Evolutionary conservation across 2,329 filamentous ascomycete genomes (phyloP).

Genomic region (Ophiostoma sp.): DNA sequence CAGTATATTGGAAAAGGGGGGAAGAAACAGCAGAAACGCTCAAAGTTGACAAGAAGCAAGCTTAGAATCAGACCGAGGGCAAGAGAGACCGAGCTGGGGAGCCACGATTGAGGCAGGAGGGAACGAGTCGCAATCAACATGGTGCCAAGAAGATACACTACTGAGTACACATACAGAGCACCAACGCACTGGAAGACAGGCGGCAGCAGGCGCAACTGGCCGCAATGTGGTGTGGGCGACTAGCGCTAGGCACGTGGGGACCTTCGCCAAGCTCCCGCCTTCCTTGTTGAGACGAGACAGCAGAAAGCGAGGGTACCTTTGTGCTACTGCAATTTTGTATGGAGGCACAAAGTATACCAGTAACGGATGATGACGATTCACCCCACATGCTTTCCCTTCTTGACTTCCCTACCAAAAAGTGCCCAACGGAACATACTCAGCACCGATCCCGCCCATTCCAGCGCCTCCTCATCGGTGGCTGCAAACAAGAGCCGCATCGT

Average conservation of each 20-base stretch:
- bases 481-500: background rate
- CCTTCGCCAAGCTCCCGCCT: slow-evolving; percentile 15
- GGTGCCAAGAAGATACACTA: slow-evolving; percentile 4
- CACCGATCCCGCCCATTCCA: background rate
- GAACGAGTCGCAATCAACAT: background rate
- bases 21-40: background rate
- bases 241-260: slow-evolving; percentile 13
- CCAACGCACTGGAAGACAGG: background rate
- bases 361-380: background rate
- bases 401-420: background rate
- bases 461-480: background rate
- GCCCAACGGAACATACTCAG: background rate
- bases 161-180: too few species aligned
- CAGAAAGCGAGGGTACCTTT: background rate
- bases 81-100: slow-evolving; percentile 1
- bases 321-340: background rate
- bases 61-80: background rate
- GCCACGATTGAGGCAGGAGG: slow-evolving; percentile 5
- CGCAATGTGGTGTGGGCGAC: background rate
- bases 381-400: background rate
- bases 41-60: background rate
- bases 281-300: slow-evolving; percentile 14
- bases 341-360: background rate
- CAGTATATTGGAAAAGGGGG: too few species aligned
- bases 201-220: slow-evolving; percentile 13